A percentile compares a stretch with the other conserved stretches of the same genome.
Conservation (phyloP, 495 filamentous ascomycete species). For the Penicillium fimorum region DNA sequence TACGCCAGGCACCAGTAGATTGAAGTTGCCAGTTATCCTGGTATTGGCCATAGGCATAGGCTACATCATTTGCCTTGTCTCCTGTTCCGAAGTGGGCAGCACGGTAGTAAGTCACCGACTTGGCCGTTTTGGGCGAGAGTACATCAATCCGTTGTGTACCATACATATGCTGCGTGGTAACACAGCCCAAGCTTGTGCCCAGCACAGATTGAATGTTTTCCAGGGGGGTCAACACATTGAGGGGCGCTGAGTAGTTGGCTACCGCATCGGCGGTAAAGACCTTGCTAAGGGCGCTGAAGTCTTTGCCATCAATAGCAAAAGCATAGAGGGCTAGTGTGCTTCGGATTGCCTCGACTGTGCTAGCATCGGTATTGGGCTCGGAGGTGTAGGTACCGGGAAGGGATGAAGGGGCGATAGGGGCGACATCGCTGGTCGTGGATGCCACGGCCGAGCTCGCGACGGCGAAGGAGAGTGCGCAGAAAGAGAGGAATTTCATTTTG, state of each 20-base stretch:
- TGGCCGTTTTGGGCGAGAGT: conserved; percentile 13
- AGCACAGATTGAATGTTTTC: conserved; percentile 14
- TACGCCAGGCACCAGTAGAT: conserved; percentile 20
- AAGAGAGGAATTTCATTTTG: conserved; percentile 9
- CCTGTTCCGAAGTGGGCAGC: conserved; percentile 32
- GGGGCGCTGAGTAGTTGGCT: conserved; percentile 33
- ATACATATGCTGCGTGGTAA: conserved; percentile 29
- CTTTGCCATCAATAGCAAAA: conserved; percentile 36
- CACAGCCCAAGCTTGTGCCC: conserved; percentile 15
- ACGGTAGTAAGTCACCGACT: conserved; percentile 29
- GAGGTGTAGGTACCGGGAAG: conserved; percentile 1
- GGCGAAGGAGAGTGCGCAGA: conserved; percentile 5
- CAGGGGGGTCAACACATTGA: conserved; percentile 23
- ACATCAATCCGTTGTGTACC: conserved; percentile 30
- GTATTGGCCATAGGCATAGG: conserved; percentile 34
- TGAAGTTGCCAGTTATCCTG: conserved; percentile 28
- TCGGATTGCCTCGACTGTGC: conserved; percentile 29
- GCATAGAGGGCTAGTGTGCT: conserved; percentile 34
- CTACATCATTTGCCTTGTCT: conserved; percentile 18
- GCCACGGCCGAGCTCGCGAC: conserved; percentile 6
- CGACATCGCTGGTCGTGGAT: conserved; percentile 8
- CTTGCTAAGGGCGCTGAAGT: conserved; percentile 28
- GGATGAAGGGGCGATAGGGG: conserved; percentile 6
- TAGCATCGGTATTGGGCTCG: conserved; percentile 18
- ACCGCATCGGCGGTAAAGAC: conserved; percentile 31